Base-by-base conservation (phyloP, 2,329 filamentous ascomycete genomes). In the Onygenales sp. region DNA sequence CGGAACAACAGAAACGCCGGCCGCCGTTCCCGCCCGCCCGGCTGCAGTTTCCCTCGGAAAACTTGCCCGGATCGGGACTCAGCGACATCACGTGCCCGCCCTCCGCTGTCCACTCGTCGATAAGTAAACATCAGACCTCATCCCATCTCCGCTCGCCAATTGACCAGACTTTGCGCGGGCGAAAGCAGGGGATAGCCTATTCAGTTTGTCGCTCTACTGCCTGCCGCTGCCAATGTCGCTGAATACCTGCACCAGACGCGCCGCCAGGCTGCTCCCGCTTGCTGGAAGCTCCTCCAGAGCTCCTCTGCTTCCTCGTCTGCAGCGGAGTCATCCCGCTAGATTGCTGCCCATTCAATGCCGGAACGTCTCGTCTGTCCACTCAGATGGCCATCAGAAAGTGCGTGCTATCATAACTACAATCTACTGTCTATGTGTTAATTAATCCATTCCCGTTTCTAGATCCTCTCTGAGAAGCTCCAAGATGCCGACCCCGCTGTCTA, bases 401-500 rank as follows among this genome's bases (percentile, higher is more conserved):
- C 44, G 60, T 17, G 37, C 14, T 32, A 40, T 53, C 10, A 47
- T 36, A 6, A 11, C 10, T 21, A 7, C 14, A 9, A 7, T 34
- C 7, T 36, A 31, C 42, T 40, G 9, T 21, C n/a, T 47, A 44
- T 54, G 40, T 34, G 54, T 47, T 9, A 51, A 14, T 43, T 58
- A 49, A 58, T 51, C 36, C 17, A n/a, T n/a, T 39, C 37, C 33
- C 21, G 17, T 43, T 44, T 53, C 36, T 58, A 96, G 90, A 75
- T 96, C 52, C 84, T 98, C 52, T 82, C 87, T 46, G 80, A 87
- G 53, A 78, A 86, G 66, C 80, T 98, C 51, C 79, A 90, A 67
- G 81, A 93, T 64, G 88, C 89, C 59, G 93, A 97, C 70, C 88
- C 92, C 44, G 77, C 84, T 49, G 86, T 97, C 60, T 95, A 84